Conservation (phyloP, 768 basidiomycete species). For the Termitomyces sp. region DNA sequence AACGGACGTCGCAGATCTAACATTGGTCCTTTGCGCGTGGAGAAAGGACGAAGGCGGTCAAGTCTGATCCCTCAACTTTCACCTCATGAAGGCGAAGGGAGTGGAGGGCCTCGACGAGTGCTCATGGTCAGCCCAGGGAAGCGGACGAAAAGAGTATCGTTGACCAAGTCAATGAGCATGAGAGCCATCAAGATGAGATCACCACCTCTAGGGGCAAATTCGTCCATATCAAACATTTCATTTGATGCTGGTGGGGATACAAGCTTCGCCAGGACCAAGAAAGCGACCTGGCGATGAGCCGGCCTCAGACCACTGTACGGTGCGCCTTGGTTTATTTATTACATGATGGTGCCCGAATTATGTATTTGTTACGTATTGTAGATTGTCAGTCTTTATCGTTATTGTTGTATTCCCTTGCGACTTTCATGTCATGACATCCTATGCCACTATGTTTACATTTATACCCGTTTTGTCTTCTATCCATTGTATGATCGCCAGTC, state of each 20-base stretch:
- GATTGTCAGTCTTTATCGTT: conserved; percentile 11
- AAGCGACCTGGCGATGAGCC: conserved; percentile 58
- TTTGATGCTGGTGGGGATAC: conserved; percentile 45
- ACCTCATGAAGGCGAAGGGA: conserved; percentile 35
- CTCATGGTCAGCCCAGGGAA: conserved; percentile 55
- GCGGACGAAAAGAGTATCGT: conserved; percentile 53
- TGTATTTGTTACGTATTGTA: conserved; percentile 14
- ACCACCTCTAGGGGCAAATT: conserved; percentile 16
- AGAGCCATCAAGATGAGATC: conserved; percentile 26
- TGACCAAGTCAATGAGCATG: conserved; percentile 38
- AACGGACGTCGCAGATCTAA: conserved; percentile 65
- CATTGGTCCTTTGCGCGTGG: conserved; percentile 70
- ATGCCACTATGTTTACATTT: conserved; percentile 18
- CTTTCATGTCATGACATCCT: conserved; percentile 11
- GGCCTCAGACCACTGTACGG: conserved; percentile 6
- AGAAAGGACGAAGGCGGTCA: conserved; percentile 71
- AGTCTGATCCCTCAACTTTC: conserved; percentile 77
- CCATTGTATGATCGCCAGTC: conserved; percentile 1
- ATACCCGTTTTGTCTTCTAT: conserved; percentile 19
- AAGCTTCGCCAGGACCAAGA: conserved; percentile 41
- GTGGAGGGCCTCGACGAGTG: conserved; percentile 29
- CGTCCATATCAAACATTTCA: conserved; percentile 28
- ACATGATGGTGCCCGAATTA: conserved; percentile 11
- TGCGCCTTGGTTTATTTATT: conserved; percentile 1
- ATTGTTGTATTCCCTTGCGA: conserved; percentile 5